Conservation (phyloP, 1,139 yeast species). For the Candida albicans region DNA sequence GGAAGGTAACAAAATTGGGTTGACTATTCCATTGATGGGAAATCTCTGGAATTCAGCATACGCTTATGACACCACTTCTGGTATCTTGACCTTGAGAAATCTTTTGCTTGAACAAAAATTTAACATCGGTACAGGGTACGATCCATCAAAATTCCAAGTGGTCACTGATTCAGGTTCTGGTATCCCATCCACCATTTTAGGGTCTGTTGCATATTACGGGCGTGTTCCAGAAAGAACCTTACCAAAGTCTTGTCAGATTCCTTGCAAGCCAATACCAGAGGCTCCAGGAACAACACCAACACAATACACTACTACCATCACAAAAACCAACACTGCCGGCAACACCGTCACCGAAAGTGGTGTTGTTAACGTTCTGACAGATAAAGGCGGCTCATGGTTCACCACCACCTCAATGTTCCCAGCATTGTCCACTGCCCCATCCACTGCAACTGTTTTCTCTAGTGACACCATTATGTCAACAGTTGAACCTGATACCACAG, state of each 20-base stretch:
- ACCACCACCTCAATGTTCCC: background rate
- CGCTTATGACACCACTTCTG: slow-evolving; percentile 18
- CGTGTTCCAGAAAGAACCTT: slow-evolving; percentile 15
- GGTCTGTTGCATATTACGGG: slow-evolving; percentile 17
- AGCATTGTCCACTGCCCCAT: too few relatives aligned
- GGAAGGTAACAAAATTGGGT: slow-evolving; percentile 25
- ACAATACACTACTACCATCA: background rate
- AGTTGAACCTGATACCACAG: too few relatives aligned
- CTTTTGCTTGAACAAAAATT: slow-evolving; percentile 15
- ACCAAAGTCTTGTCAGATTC: background rate
- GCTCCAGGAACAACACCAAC: background rate
- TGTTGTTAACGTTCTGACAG: background rate
- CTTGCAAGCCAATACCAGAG: background rate
- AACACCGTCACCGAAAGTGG: background rate
- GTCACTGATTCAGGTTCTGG: slow-evolving; percentile 17
- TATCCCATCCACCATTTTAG: slow-evolving; percentile 5
- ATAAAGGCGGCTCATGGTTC: background rate
- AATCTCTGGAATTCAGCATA: background rate
- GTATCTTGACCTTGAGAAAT: slow-evolving; percentile 20
- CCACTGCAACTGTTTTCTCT: too few relatives aligned
- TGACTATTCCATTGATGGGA: slow-evolving; percentile 16
- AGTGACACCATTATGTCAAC: too few relatives aligned
- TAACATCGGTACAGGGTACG: slow-evolving; percentile 23
- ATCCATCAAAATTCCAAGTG: slow-evolving; percentile 10
- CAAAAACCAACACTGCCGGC: background rate